A percentile compares a stretch with the other conserved stretches of the same genome.
These are phyloP conservation scores for Carex littledalei DNA, from an alignment of 176 grass and related monocot genomes.

Conservation along the genomic window DNA sequence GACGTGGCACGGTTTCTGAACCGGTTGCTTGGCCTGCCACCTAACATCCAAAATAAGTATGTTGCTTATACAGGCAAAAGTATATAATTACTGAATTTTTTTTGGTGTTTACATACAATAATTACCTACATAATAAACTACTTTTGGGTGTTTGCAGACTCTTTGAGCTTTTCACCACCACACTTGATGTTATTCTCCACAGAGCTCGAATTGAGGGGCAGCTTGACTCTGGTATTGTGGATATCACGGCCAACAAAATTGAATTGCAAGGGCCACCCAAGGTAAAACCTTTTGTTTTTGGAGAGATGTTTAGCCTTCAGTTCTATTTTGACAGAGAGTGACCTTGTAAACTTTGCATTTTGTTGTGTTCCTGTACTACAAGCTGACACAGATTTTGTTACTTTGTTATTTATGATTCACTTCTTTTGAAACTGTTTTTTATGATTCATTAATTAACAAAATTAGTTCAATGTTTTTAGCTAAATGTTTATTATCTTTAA, in stretches of 20 bases:
- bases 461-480: not conserved
- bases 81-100: constrained; percentile 6
- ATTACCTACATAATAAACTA: constrained; percentile 24
- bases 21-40: constrained; percentile 81
- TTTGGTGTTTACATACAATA: not conserved
- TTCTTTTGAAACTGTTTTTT: not conserved
- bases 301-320: not conserved
- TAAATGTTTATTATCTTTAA: constrained; percentile 18
- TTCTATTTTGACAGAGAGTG: not conserved
- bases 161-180: constrained; percentile 84
- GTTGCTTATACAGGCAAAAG: not conserved
- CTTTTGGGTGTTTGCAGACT: constrained; percentile 47
- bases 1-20: constrained; percentile 98
- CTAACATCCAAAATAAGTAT: constrained; percentile 84
- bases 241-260: constrained; percentile 91
- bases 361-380: not conserved
- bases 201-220: constrained; percentile 94
- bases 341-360: not conserved
- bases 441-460: not conserved
- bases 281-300: constrained; percentile 30
- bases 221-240: constrained; percentile 95
- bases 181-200: constrained; percentile 74
- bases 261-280: constrained; percentile 77
- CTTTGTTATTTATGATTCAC: not conserved
- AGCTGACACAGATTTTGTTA: not conserved